Evolutionary conservation across 371 early-diverging fungal species (phyloP), one percentile per base, ranked within the genome.

Genomic region (Conidiobolus incongruus): DNA sequence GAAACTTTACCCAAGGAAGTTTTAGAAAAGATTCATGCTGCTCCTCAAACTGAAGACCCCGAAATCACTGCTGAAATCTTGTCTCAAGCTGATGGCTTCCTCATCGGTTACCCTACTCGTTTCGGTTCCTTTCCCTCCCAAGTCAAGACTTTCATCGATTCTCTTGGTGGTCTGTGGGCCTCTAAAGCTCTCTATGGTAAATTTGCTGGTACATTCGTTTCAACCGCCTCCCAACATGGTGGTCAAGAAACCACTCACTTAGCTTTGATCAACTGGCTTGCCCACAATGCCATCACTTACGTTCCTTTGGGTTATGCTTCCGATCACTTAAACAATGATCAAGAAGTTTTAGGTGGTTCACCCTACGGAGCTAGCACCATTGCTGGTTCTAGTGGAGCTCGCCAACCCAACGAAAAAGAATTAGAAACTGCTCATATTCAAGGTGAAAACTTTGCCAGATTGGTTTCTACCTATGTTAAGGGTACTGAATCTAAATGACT

Each of bases 51-150:
- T 11, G 47, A 55, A 46, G 61, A 66, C 35, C 45, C 80, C 13
- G 84, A 86, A 4, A 50, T 68, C 35, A 45, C 31, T 24, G 56
- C 70, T 4, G 62, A 58, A 34, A 60, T 70, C 12, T 50, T 85
- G 1, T 47, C 53, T 6, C 63, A 76, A 34, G 65, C 77, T 1
- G 88, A 88, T 53, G 88, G 78, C 0, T 55, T 81, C 50, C 48
- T 87, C 17, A 75, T 87, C 50, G 88, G 88, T 7, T 55, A 85
- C 48, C 76, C 77, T 26, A 77, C 81, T 24, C 59, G 80, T 4
- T 85, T 68, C 50, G 85, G 85, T 17, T 53, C 48, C 13, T 50
- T 73, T n/a, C 74, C 83, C 0, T 75, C 84, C n/a, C 88, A 88
- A 40, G 59, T 84, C 52, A 76, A 79, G 50, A 52, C 78, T 40